phyloP scores from a whole-genome alignment of 2,329 filamentous ascomycete genomes.

The Furcasterigmium furcatum region DNA sequence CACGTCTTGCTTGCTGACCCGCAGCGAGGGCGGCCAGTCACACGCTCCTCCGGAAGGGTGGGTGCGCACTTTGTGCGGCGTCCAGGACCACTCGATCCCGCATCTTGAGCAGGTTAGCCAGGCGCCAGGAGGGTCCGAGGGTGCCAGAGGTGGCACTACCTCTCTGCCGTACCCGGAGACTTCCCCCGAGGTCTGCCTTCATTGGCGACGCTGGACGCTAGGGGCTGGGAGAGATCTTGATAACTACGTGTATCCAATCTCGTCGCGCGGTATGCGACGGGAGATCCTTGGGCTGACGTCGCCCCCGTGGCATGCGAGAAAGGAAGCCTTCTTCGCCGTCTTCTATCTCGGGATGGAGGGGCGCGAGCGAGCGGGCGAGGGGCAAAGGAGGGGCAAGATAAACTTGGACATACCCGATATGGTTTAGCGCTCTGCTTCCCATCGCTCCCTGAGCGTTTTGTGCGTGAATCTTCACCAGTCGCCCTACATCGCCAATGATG shows the following conservation, averaged over 20 bases:
- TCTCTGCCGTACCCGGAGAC: not conserved
- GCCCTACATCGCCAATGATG: not conserved
- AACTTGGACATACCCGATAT: not conserved
- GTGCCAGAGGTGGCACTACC: not conserved
- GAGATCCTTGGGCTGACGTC: too few relatives aligned
- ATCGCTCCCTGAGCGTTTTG: conserved; percentile 2
- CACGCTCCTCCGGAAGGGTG: not conserved
- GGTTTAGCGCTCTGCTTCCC: not conserved
- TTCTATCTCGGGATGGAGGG: too few relatives aligned
- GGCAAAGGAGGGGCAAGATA: not conserved
- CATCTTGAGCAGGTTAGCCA: not conserved
- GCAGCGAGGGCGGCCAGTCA: not conserved
- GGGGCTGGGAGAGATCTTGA: too few relatives aligned
- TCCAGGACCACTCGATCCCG: not conserved
- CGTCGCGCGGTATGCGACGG: too few relatives aligned
- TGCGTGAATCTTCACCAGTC: conserved; percentile 4
- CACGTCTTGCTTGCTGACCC: not conserved
- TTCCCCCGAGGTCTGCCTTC: too few relatives aligned
- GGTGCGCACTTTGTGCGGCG: conserved; percentile 3
- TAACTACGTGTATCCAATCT: not conserved
- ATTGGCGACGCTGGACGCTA: too few relatives aligned
- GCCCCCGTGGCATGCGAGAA: too few relatives aligned
- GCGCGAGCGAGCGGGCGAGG: too few relatives aligned
- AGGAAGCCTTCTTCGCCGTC: too few relatives aligned
- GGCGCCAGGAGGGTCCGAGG: not conserved